Conservation (phyloP, 371 early-diverging fungal species). For the Mucor lusitanicus region DNA sequence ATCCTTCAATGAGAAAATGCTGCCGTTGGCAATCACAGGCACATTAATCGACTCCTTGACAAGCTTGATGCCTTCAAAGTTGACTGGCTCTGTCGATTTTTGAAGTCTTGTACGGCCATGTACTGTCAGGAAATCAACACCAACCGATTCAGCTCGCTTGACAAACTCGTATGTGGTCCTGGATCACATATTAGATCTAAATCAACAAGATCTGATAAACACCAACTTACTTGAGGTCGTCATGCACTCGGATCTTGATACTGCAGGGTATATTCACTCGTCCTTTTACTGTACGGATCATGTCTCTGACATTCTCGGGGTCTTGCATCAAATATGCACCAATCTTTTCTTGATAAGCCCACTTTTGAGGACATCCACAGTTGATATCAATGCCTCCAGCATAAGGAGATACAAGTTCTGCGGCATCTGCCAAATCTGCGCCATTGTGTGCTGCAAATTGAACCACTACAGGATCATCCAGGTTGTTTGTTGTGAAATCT, state of each 20-base stretch:
- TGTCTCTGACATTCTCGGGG: conserved; percentile 81
- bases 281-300: conserved; percentile 74
- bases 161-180: conserved; percentile 81
- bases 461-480: conserved; percentile 85
- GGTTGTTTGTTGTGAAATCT: conserved; percentile 80
- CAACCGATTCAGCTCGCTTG: conserved; percentile 72
- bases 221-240: conserved; percentile 56
- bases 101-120: conserved; percentile 83
- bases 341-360: conserved; percentile 83
- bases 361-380: conserved; percentile 89
- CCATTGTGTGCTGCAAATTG: conserved; percentile 92
- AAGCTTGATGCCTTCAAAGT: conserved; percentile 70
- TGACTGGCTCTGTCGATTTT: conserved; percentile 75
- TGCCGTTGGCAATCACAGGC: conserved; percentile 85
- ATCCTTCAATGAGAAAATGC: conserved; percentile 70
- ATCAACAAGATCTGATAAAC: neutral
- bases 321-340: conserved; percentile 79
- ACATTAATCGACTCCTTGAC: conserved; percentile 73
- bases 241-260: conserved; percentile 82
- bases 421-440: conserved; percentile 83
- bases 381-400: conserved; percentile 83
- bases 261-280: conserved; percentile 71
- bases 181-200: neutral
- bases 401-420: conserved; percentile 80
- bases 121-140: conserved; percentile 79